phyloP scores from a whole-genome alignment of 2,329 filamentous ascomycete species.

The Boeremia exigua region DNA sequence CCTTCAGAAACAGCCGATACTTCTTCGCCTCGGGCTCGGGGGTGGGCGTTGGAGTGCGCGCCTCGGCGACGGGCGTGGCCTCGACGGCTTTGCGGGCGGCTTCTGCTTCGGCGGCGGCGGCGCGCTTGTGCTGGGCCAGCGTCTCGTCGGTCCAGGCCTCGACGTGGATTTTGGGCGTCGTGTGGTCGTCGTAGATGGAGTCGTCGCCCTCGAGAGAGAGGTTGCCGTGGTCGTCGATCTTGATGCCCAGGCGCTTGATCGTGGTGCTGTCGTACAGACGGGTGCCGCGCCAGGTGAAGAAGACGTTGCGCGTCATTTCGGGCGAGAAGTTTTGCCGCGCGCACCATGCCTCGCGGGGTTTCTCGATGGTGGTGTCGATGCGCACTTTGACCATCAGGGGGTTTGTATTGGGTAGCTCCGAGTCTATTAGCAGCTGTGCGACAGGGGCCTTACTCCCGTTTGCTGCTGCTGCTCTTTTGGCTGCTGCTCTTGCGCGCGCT shows the following conservation, averaged over 20 bases:
- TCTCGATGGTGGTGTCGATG: conserved; percentile 69
- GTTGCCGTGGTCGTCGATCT: conserved; percentile 50
- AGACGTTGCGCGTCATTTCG: conserved; percentile 62
- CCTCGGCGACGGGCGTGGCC: conserved; percentile 19
- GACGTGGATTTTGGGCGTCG: conserved; percentile 66
- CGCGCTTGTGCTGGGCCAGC: conserved; percentile 60
- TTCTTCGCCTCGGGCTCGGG: conserved; percentile 30
- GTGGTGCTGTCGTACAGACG: conserved; percentile 79
- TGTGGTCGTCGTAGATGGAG: conserved; percentile 60
- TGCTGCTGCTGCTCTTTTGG: conserved; percentile 21
- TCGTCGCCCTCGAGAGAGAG: conserved; percentile 44
- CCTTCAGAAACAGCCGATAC: conserved; percentile 59
- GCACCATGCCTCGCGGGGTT: conserved; percentile 75
- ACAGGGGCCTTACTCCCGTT: conserved; percentile 34
- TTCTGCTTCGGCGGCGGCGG: conserved; percentile 34
- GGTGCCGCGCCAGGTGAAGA: conserved; percentile 79
- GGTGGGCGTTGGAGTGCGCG: conserved; percentile 27
- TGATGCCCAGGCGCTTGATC: conserved; percentile 54
- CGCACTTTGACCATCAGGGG: conserved; percentile 69
- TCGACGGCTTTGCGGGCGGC: conserved; percentile 49
- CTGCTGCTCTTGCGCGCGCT: conserved; percentile 31
- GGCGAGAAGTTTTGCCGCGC: conserved; percentile 62
- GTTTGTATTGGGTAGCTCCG: conserved; percentile 66
- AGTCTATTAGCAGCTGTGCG: conserved; percentile 71
- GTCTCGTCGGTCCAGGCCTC: conserved; percentile 76